A percentile compares a stretch with the other conserved stretches of the same genome.
These are phyloP conservation scores for Colletotrichum lentis DNA, from an alignment of 2,329 filamentous ascomycete species.

Conservation along the genomic window DNA sequence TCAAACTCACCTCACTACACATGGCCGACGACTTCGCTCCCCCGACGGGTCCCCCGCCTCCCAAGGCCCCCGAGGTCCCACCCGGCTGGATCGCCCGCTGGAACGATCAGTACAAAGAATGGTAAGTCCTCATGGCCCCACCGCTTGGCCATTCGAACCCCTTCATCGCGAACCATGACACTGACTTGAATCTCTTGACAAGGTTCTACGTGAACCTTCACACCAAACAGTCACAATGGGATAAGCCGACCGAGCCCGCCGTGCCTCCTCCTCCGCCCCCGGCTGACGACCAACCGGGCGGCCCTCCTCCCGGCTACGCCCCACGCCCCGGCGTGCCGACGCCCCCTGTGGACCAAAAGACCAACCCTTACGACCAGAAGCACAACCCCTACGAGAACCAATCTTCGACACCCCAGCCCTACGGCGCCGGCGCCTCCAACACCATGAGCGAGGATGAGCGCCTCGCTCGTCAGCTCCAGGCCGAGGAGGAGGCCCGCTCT, in stretches of 20 bases:
- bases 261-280: conserved; percentile 58
- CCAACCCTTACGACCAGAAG: conserved; percentile 70
- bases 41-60: conserved; percentile 64
- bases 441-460: conserved; percentile 71
- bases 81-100: conserved; percentile 83
- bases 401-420: conserved; percentile 45
- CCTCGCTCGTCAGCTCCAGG: conserved; percentile 79
- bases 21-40: conserved; percentile 66
- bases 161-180: not conserved
- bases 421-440: conserved; percentile 44
- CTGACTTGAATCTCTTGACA: conserved; percentile 30
- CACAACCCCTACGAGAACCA: conserved; percentile 58
- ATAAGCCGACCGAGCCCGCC: conserved; percentile 76
- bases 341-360: conserved; percentile 64
- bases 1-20: conserved; percentile 5
- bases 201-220: conserved; percentile 92
- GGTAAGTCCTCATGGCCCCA: conserved; percentile 54
- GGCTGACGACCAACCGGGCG: conserved; percentile 55
- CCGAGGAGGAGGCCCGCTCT: conserved; percentile 74
- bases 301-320: conserved; percentile 74
- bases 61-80: conserved; percentile 68
- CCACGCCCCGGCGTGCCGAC: conserved; percentile 54
- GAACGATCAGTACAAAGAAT: conserved; percentile 90
- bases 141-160: no score
- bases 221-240: conserved; percentile 92